A percentile compares a stretch with the other conserved stretches of the same genome.
Evolutionary conservation across 352 stramenopile species (phyloP).

Genomic region (Blastocystis hominis): DNA sequence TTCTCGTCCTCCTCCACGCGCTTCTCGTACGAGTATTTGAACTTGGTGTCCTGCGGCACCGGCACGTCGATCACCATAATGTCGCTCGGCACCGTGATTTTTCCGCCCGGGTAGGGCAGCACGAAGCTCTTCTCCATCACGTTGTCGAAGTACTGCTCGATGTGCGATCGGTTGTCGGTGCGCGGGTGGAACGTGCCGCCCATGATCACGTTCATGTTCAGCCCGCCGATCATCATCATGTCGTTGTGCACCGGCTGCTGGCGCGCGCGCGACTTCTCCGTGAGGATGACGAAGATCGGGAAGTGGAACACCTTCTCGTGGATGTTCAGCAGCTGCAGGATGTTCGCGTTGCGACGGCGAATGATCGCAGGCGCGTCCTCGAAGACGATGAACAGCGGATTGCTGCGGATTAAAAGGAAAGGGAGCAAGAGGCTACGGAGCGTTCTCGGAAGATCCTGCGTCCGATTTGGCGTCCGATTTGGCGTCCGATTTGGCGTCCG

Average conservation of each 20-base stretch:
- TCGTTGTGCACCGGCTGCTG: not conserved
- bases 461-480: not conserved
- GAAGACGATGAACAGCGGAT: conserved; percentile 48
- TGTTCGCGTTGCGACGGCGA: conserved; percentile 29
- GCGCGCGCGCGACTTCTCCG: conserved; percentile 3
- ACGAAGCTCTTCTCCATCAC: conserved; percentile 38
- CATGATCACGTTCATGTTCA: conserved; percentile 23
- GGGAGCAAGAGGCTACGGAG: not conserved
- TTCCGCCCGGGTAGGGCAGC: not conserved
- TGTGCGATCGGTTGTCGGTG: not conserved
- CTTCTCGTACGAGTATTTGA: conserved; percentile 48
- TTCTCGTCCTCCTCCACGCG: conserved; percentile 49
- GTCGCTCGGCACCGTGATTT: conserved; percentile 42
- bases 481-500: too few relatives aligned
- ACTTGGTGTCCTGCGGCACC: conserved; percentile 26
- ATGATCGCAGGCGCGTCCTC: conserved; percentile 33
- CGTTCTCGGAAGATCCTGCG: too few relatives aligned
- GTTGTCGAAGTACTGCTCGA: conserved; percentile 54
- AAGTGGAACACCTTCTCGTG: conserved; percentile 32
- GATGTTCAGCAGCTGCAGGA: conserved; percentile 40
- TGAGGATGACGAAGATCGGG: conserved; percentile 42
- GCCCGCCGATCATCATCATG: conserved; percentile 42
- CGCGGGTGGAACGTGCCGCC: not conserved
- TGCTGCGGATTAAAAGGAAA: not conserved
- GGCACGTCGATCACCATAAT: conserved; percentile 56